Percentiles rank a stretch among this genome's conserved stretches.
phyloP scores from a whole-genome alignment of 2,329 filamentous ascomycete species.

The Penicillium sp. region DNA sequence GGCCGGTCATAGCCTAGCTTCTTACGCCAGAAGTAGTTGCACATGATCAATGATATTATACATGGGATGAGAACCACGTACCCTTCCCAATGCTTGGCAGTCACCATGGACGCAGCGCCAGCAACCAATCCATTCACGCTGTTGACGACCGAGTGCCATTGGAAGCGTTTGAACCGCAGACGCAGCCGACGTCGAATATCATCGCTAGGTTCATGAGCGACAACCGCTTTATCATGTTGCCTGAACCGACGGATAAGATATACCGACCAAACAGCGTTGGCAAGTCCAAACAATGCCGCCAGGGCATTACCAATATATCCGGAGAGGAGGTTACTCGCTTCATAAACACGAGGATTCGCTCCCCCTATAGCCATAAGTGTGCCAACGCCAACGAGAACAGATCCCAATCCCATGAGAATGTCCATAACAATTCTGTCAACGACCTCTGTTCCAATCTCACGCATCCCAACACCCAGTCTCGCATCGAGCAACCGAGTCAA shows the following conservation, averaged over 20 bases:
- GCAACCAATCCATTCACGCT: slow-evolving; percentile 50
- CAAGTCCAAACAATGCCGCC: slow-evolving; percentile 50
- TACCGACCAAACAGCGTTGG: slow-evolving; percentile 51
- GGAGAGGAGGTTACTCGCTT: slow-evolving; percentile 54
- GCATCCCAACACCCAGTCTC: slow-evolving; percentile 47
- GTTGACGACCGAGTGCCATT: slow-evolving; percentile 48
- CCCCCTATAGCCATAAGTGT: slow-evolving; percentile 58
- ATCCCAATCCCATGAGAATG: slow-evolving; percentile 50
- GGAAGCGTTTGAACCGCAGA: slow-evolving; percentile 42
- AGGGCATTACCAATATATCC: slow-evolving; percentile 58
- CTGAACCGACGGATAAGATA: slow-evolving; percentile 46
- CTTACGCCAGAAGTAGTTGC: slow-evolving; percentile 52
- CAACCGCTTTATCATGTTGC: slow-evolving; percentile 31
- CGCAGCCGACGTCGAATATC: slow-evolving; percentile 32
- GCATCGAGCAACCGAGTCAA: slow-evolving; percentile 31
- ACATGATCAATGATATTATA: slow-evolving; percentile 47
- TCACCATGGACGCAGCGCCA: slow-evolving; percentile 52
- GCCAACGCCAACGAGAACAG: slow-evolving; percentile 52
- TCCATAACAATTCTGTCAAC: slow-evolving; percentile 56
- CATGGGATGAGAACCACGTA: slow-evolving; percentile 55
- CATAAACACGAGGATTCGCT: slow-evolving; percentile 42
- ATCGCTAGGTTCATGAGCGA: slow-evolving; percentile 31
- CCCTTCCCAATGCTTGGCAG: slow-evolving; percentile 54
- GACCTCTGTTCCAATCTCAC: slow-evolving; percentile 53
- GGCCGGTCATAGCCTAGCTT: slow-evolving; percentile 50